These are phyloP conservation scores for Stereocaulon alpinum DNA, from an alignment of 495 filamentous ascomycete species.

Conservation along the genomic window DNA sequence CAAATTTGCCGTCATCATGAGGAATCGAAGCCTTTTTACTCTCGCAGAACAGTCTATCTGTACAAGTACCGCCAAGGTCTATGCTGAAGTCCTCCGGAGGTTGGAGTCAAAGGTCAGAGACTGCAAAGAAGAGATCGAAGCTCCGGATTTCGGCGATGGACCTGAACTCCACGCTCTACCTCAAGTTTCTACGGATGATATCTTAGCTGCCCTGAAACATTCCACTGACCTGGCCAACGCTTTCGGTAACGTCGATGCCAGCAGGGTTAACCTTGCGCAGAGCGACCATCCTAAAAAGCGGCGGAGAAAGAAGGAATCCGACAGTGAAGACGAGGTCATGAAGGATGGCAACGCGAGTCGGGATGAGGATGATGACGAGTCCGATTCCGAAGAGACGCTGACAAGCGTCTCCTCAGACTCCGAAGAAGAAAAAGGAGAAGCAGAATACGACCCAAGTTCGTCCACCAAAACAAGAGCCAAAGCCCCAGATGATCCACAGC, in stretches of 20 bases:
- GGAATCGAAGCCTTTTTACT: slow-evolving; percentile 62
- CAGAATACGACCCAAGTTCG: slow-evolving; percentile 18
- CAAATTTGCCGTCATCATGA: slow-evolving; percentile 69
- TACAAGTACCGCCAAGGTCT: slow-evolving; percentile 59
- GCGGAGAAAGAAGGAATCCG: slow-evolving; percentile 14
- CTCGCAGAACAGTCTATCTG: slow-evolving; percentile 50
- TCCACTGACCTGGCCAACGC: slow-evolving; percentile 31
- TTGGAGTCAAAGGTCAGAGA: slow-evolving; percentile 57
- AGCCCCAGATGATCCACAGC: not conserved
- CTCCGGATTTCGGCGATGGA: slow-evolving; percentile 39
- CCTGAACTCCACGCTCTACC: slow-evolving; percentile 37
- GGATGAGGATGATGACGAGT: slow-evolving; percentile 32
- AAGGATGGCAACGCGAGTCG: slow-evolving; percentile 13
- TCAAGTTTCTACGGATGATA: slow-evolving; percentile 36
- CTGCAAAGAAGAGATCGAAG: slow-evolving; percentile 46
- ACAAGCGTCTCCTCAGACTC: slow-evolving; percentile 23
- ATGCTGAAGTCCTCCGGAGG: slow-evolving; percentile 55
- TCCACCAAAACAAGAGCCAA: not conserved
- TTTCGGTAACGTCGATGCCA: slow-evolving; percentile 20
- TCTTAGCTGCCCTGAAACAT: slow-evolving; percentile 36
- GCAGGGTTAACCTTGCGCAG: slow-evolving; percentile 1
- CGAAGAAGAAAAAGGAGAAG: slow-evolving; percentile 32
- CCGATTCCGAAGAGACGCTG: slow-evolving; percentile 27
- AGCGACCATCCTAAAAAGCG: slow-evolving; percentile 18
- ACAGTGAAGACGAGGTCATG: slow-evolving; percentile 3